phyloP scores from a whole-genome alignment of 306 rosid genomes.

The Morella rubra region DNA sequence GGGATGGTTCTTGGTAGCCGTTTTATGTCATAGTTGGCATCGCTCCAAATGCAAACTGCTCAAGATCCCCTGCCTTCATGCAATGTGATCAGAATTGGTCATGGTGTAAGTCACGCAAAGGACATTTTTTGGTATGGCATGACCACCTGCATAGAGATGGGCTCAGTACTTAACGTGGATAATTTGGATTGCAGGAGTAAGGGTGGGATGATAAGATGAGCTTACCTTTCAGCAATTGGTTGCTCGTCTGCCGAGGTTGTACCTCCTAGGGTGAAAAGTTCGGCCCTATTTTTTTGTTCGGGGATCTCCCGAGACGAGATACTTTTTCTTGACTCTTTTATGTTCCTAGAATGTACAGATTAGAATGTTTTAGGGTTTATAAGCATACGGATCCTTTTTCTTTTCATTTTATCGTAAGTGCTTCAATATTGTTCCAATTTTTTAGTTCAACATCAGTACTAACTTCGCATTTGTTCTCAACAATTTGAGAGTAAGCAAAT shows the following conservation, averaged over 20 bases:
- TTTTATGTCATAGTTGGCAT: slow-evolving; percentile 22
- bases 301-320: slow-evolving; percentile 52
- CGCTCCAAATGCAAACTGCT: slow-evolving; percentile 24
- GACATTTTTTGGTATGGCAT: slow-evolving; percentile 12
- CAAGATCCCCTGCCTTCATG: slow-evolving; percentile 5
- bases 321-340: slow-evolving; percentile 44
- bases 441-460: slow-evolving; percentile 35
- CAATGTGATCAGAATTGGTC: slow-evolving; percentile 24
- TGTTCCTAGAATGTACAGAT: slow-evolving; percentile 63
- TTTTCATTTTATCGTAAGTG: slow-evolving; percentile 32
- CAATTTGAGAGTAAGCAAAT: slow-evolving; percentile 28
- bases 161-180: slow-evolving; percentile 23
- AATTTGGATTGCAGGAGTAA: slow-evolving; percentile 27
- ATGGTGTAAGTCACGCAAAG: slow-evolving; percentile 10
- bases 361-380: slow-evolving; percentile 75
- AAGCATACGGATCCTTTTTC: slow-evolving; percentile 55
- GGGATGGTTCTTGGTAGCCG: slow-evolving; percentile 22
- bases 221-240: slow-evolving; percentile 35
- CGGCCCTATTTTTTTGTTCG: slow-evolving; percentile 53
- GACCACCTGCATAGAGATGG: slow-evolving; percentile 12
- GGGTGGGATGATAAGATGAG: slow-evolving; percentile 41
- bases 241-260: slow-evolving; percentile 49
- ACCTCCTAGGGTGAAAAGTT: slow-evolving; percentile 38
- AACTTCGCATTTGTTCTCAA: slow-evolving; percentile 34
- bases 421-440: slow-evolving; percentile 28